phyloP scores from a whole-genome alignment of 805 yeast genomes.

The Myxozyma vanderwaltii region DNA sequence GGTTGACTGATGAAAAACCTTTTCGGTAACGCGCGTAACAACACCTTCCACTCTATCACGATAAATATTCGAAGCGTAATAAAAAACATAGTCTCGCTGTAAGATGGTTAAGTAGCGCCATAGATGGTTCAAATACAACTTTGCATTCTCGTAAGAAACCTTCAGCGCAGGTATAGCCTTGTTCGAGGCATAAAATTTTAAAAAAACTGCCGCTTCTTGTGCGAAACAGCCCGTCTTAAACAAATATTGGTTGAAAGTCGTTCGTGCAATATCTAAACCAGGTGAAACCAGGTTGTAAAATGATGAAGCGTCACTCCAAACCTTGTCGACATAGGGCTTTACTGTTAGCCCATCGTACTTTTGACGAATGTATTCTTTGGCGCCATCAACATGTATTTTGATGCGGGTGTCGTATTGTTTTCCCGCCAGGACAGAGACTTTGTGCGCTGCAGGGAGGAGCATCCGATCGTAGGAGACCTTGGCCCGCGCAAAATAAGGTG shows the following conservation, averaged over 20 bases:
- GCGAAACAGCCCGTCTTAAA: too few relatives aligned
- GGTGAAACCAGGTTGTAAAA: neutral
- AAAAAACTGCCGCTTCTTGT: neutral
- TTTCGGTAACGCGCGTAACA: neutral
- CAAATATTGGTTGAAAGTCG: too few relatives aligned
- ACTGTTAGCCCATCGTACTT: neutral
- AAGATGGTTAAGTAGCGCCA: neutral
- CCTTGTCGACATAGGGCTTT: constrained; percentile 1
- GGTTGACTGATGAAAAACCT: neutral
- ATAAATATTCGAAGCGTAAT: neutral
- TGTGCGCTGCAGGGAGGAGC: neutral
- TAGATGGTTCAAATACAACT: neutral
- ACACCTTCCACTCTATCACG: constrained; percentile 3
- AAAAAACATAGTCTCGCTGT: neutral
- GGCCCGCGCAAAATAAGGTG: neutral
- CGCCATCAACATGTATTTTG: neutral
- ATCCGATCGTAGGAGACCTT: neutral
- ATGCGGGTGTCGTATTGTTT: neutral
- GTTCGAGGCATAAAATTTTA: neutral
- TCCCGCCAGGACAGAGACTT: neutral
- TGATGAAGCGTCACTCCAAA: neutral
- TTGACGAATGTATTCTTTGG: neutral
- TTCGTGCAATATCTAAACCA: neutral
- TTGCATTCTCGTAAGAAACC: neutral
- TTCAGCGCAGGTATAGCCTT: neutral